phyloP scores from a whole-genome alignment of 164 flowering plant genomes.

The Sextonia rubra region DNA sequence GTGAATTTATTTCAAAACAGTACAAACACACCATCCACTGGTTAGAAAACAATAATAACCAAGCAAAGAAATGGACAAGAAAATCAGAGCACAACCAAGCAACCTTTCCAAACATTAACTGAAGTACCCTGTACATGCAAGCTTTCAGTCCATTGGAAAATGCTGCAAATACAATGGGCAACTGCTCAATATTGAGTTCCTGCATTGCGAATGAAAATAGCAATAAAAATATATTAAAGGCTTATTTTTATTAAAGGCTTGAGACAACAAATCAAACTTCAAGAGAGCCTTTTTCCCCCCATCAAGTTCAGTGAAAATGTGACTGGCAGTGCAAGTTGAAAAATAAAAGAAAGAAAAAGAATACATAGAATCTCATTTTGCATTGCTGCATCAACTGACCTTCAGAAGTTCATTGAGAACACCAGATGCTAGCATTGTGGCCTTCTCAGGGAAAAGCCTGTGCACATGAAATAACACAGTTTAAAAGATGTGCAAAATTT shows the following conservation, averaged over 20 bases:
- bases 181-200: constrained; percentile 71
- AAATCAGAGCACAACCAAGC: neutral
- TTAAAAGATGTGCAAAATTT: neutral
- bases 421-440: constrained; percentile 52
- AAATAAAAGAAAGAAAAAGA: too few species aligned
- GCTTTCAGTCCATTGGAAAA: constrained; percentile 95
- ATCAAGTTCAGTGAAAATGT: too few species aligned
- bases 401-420: constrained; percentile 62
- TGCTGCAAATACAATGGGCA: constrained; percentile 80
- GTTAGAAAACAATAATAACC: neutral
- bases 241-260: too few species aligned
- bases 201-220: constrained; percentile 20
- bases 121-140: constrained; percentile 91
- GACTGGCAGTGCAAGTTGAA: too few species aligned
- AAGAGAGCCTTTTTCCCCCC: too few species aligned
- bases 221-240: neutral
- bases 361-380: too few species aligned
- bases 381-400: constrained; percentile 36
- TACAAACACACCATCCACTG: neutral
- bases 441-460: constrained; percentile 91
- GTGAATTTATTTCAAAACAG: neutral
- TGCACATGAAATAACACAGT: neutral
- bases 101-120: constrained; percentile 41
- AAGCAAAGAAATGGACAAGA: neutral
- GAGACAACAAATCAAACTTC: too few species aligned